Base-by-base conservation (phyloP, 1,284 basidiomycete species). In the Malassezia vespertilionis region DNA sequence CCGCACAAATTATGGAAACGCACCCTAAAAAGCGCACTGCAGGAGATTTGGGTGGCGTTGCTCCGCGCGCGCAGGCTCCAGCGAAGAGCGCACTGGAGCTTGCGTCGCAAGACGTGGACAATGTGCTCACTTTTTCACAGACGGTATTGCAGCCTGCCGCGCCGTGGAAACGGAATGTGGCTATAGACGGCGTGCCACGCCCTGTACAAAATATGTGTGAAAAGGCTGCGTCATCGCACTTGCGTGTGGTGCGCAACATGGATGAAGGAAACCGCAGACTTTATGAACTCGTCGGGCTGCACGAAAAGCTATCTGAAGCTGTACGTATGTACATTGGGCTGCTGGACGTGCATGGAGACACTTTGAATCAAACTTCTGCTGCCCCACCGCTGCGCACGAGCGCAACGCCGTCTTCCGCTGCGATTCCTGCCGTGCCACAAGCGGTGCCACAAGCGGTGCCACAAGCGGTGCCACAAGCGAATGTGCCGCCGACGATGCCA, bases 221-320 rank as follows among this genome's bases (percentile, higher is more conserved):
- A 52, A 87, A 84, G 63, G 88, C 89, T 2, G 83, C 78, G 55
- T 77, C 79, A 4, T 67, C 91, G 40, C 74, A 86, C 53, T 85
- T 86, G 0, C 90, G 89, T 66, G 72, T 95, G 46, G 84, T 82
- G 2, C 75, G 86, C 71, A 86, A 80, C 61, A 72, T 90, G 47
- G 87, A 87, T 68, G 88, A 95, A 66, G 79, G 86, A 10, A 80
- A 79, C 14, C 78, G 84, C 61, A 88, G 91, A 78, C 83, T 89
- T 73, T 76, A 84, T 81, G 62, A 87, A 64, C 74, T 96, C 15
- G 76, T 80, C 7, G 86, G 90, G 40, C 93, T 95, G 88, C 85
- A 95, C 63, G 83, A 84, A 51, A 90, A 93, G 71, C 75, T 95
- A 2, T 84, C 86, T 0, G 80, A 91, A 70, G 87, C 86, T 0